Evolutionary conservation across 176 grass and related monocot species (phyloP).

Genomic region (Carex littledalei): DNA sequence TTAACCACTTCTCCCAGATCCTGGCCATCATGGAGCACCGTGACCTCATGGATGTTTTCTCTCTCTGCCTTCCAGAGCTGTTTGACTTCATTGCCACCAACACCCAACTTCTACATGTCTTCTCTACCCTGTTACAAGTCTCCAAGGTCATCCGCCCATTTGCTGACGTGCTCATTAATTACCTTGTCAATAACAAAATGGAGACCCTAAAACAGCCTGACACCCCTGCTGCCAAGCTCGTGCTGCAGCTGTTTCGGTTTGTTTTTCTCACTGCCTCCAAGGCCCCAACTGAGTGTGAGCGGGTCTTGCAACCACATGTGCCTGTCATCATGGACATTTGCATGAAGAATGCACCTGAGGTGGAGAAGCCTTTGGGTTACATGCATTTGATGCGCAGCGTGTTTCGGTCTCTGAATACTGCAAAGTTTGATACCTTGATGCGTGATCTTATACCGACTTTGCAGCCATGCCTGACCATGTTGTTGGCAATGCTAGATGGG

Average conservation of each 20-base stretch:
- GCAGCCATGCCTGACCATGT: conserved; percentile 95
- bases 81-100: conserved; percentile 93
- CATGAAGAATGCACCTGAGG: conserved; percentile 94
- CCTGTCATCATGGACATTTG: conserved; percentile 96
- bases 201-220: conserved; percentile 94
- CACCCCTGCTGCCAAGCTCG: conserved; percentile 88
- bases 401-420: conserved; percentile 89
- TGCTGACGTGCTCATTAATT: conserved; percentile 93
- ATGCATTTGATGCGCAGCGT: conserved; percentile 95
- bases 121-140: conserved; percentile 87
- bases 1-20: conserved; percentile 91
- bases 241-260: conserved; percentile 89
- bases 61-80: conserved; percentile 93
- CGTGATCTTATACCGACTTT: conserved; percentile 93
- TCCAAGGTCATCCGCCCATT: conserved; percentile 86
- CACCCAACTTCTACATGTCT: conserved; percentile 86
- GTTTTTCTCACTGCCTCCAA: conserved; percentile 93
- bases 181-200: conserved; percentile 89
- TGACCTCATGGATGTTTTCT: conserved; percentile 98
- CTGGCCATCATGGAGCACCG: conserved; percentile 93
- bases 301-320: conserved; percentile 89
- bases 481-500: conserved; percentile 94
- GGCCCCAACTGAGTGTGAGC: conserved; percentile 72
- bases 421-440: conserved; percentile 95
- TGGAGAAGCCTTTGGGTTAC: conserved; percentile 97